Conservation (phyloP, 1,139 yeast genomes). For the Saccharomyces hybrid region DNA sequence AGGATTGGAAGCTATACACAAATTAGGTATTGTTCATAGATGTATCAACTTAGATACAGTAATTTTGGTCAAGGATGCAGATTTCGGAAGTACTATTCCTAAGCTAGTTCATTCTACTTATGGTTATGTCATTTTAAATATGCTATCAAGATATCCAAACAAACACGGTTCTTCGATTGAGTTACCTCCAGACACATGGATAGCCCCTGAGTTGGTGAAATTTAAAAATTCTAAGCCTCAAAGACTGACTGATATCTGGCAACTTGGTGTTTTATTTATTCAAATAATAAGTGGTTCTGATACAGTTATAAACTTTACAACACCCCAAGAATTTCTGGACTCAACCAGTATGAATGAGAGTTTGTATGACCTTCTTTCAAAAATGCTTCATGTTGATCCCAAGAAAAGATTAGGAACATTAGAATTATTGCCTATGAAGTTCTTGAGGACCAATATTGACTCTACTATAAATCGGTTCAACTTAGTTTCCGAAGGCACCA, state of each 20-base stretch:
- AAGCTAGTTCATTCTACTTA: conserved; percentile 65
- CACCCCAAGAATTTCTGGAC: conserved; percentile 57
- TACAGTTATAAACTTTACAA: conserved; percentile 43
- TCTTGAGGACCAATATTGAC: conserved; percentile 62
- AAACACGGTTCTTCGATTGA: conserved; percentile 20
- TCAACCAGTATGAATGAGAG: conserved; percentile 45
- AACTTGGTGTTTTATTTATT: conserved; percentile 71
- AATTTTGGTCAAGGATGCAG: conserved; percentile 42
- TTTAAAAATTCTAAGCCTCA: conserved; percentile 42
- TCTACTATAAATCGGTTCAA: conserved; percentile 23
- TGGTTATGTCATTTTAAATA: conserved; percentile 54
- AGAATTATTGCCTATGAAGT: conserved; percentile 76
- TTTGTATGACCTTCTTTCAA: conserved; percentile 57
- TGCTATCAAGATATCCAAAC: conserved; percentile 50
- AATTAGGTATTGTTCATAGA: conserved; percentile 70
- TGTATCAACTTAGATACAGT: conserved; percentile 58
- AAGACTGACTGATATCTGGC: conserved; percentile 88
- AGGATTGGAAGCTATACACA: conserved; percentile 76
- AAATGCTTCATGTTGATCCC: conserved; percentile 58
- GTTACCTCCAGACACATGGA: conserved; percentile 43
- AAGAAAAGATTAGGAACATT: conserved; percentile 74
- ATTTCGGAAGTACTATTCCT: conserved; percentile 48
- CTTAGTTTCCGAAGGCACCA: conserved; percentile 9
- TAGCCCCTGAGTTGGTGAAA: conserved; percentile 66
- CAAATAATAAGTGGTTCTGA: conserved; percentile 64